Conservation (phyloP, 2,329 filamentous ascomycete species). For the Cercospora sp. region DNA sequence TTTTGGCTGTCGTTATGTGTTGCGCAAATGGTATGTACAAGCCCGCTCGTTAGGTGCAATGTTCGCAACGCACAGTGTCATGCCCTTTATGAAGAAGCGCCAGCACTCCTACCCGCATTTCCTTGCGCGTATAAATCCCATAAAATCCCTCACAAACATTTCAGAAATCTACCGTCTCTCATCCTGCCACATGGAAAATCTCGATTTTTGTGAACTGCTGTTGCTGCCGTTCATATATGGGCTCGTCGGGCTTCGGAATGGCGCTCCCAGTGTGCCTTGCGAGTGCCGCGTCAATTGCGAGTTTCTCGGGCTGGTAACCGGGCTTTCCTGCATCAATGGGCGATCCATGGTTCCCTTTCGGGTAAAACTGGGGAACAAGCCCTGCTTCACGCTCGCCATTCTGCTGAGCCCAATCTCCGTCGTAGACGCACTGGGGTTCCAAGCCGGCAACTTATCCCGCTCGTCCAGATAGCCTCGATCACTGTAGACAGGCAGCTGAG, state of each 20-base stretch:
- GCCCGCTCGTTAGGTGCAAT: background rate
- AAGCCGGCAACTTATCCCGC: slow-evolving; percentile 13
- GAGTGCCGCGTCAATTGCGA: slow-evolving; percentile 6
- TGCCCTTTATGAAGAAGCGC: background rate
- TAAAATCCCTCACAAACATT: background rate
- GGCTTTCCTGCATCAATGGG: slow-evolving; percentile 9
- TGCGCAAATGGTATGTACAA: slow-evolving; percentile 7
- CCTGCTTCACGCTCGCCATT: slow-evolving; percentile 17
- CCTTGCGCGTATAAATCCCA: background rate
- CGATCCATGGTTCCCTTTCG: background rate
- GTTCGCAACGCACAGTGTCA: background rate
- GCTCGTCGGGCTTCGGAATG: background rate
- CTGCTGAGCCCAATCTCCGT: slow-evolving; percentile 7
- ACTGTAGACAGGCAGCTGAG: slow-evolving; percentile 9
- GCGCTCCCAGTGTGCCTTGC: background rate
- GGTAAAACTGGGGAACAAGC: background rate
- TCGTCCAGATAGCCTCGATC: slow-evolving; percentile 17
- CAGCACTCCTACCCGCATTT: background rate
- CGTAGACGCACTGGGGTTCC: slow-evolving; percentile 13
- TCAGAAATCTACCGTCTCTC: background rate
- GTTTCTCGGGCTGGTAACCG: slow-evolving; percentile 3
- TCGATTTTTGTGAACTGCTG: background rate
- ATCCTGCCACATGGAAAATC: slow-evolving; percentile 8
- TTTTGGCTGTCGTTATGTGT: background rate
- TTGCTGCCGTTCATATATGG: slow-evolving; percentile 4